A percentile compares a stretch with the other conserved stretches of the same genome.
Conservation (phyloP, 1,139 yeast genomes). For the Kluyveromyces sp. region DNA sequence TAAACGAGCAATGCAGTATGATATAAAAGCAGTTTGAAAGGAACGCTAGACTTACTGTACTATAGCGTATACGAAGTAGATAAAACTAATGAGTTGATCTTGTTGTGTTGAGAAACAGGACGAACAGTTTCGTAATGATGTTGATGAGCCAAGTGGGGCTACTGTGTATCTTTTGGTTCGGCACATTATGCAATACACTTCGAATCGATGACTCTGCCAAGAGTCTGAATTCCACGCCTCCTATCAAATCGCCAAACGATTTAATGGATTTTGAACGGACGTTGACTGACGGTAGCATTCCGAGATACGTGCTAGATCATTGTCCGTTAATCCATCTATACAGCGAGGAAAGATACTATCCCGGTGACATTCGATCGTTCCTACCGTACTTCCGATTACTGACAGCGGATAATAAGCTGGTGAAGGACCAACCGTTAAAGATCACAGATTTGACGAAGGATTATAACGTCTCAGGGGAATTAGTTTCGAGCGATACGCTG, state of each 20-base stretch:
- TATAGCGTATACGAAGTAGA: background rate
- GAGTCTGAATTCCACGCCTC: constrained; percentile 1
- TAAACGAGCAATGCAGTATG: too few relatives aligned
- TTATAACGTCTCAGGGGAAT: constrained; percentile 15
- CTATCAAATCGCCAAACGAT: constrained; percentile 6
- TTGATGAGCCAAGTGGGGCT: background rate
- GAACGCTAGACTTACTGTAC: background rate
- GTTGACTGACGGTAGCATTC: constrained; percentile 44
- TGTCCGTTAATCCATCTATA: constrained; percentile 82
- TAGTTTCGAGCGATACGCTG: constrained; percentile 29
- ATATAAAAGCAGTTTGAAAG: background rate
- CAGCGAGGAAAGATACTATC: constrained; percentile 81
- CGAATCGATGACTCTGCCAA: background rate
- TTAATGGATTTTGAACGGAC: constrained; percentile 7
- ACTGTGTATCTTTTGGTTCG: background rate
- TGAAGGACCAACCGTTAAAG: constrained; percentile 29
- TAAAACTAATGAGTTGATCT: too few relatives aligned
- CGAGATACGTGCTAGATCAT: constrained; percentile 63
- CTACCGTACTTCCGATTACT: constrained; percentile 55
- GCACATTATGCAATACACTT: background rate
- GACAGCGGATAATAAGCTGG: constrained; percentile 15
- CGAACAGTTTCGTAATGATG: background rate
- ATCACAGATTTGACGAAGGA: constrained; percentile 21
- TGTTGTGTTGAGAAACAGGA: too few relatives aligned
- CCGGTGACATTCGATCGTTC: constrained; percentile 69